A percentile compares a stretch with the other conserved stretches of the same genome.
Evolutionary conservation across 2,329 filamentous ascomycete genomes (phyloP).

Genomic region (Bipolaris zeicola): DNA sequence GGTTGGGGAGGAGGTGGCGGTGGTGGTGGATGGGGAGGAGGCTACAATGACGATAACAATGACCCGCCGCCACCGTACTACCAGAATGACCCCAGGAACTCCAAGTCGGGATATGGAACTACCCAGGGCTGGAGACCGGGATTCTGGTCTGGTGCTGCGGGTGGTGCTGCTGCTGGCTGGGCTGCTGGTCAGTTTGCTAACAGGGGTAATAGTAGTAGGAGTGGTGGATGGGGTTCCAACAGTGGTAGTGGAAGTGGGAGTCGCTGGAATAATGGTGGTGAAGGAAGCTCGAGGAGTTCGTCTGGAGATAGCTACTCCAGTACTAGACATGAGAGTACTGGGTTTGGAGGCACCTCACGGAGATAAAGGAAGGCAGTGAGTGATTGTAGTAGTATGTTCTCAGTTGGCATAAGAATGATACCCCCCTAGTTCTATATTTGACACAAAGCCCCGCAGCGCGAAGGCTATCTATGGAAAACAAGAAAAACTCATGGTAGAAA

Average conservation of each 20-base stretch:
- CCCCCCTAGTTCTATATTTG: conserved; percentile 17
- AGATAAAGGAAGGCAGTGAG: conserved; percentile 25
- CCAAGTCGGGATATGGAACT: conserved; percentile 28
- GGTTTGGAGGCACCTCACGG: conserved; percentile 71
- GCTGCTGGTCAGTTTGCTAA: conserved; percentile 56
- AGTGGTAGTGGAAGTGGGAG: conserved; percentile 40
- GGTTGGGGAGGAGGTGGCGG: conserved; percentile 50
- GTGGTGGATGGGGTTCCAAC: conserved; percentile 40
- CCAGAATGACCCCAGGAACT: conserved; percentile 34
- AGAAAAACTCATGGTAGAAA: no score
- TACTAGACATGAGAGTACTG: conserved; percentile 69
- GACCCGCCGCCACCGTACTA: conserved; percentile 59
- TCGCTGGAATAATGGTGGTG: conserved; percentile 46
- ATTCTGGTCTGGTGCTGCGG: conserved; percentile 73
- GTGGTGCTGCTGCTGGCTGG: conserved; percentile 73
- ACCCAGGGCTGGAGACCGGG: conserved; percentile 68
- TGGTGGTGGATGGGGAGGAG: conserved; percentile 49
- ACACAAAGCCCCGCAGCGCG: neutral
- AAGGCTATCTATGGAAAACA: neutral
- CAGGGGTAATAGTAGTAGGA: conserved; percentile 41
- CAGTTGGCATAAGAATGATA: conserved; percentile 40
- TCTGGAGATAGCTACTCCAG: conserved; percentile 50
- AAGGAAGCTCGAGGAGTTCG: conserved; percentile 44
- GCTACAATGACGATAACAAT: conserved; percentile 45
- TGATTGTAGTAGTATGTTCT: neutral